phyloP scores from a whole-genome alignment of 495 filamentous ascomycete genomes.

The Neurospora terricola region DNA sequence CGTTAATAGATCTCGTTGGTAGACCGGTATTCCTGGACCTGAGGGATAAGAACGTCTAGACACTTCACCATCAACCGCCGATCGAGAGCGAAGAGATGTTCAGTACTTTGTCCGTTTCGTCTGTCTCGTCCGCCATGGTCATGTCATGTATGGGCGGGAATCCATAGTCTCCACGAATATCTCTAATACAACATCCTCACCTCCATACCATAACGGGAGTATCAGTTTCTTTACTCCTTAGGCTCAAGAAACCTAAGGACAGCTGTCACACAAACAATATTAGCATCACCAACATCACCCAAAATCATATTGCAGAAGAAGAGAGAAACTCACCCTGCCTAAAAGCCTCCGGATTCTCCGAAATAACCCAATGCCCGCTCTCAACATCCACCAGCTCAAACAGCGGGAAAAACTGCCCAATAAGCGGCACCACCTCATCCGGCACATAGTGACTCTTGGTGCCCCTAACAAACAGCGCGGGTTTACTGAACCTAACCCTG shows the following conservation, averaged over 20 bases:
- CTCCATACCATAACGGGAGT: background rate
- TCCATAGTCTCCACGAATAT: conserved; percentile 1
- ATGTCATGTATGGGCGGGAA: background rate
- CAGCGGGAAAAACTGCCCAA: conserved; percentile 81
- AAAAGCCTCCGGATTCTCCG: conserved; percentile 84
- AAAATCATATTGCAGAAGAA: background rate
- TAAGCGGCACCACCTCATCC: conserved; percentile 76
- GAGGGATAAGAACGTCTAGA: background rate
- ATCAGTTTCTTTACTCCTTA: conserved; percentile 31
- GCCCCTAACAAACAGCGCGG: conserved; percentile 74
- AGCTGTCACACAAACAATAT: conserved; percentile 26
- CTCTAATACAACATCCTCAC: conserved; percentile 1
- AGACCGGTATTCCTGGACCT: background rate
- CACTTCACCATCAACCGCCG: background rate
- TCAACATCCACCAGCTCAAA: conserved; percentile 76
- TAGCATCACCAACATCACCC: background rate
- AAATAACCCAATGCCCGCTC: conserved; percentile 88
- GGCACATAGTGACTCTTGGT: conserved; percentile 76
- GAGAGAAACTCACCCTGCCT: conserved; percentile 51
- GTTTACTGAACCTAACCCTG: conserved; percentile 56
- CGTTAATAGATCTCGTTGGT: background rate
- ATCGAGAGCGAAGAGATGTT: background rate
- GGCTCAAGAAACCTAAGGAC: conserved; percentile 54
- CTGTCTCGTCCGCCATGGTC: background rate
- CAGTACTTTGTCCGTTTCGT: background rate